Base-by-base conservation (phyloP, 495 filamentous ascomycete species). In the Saxophila tyrrhenica region DNA sequence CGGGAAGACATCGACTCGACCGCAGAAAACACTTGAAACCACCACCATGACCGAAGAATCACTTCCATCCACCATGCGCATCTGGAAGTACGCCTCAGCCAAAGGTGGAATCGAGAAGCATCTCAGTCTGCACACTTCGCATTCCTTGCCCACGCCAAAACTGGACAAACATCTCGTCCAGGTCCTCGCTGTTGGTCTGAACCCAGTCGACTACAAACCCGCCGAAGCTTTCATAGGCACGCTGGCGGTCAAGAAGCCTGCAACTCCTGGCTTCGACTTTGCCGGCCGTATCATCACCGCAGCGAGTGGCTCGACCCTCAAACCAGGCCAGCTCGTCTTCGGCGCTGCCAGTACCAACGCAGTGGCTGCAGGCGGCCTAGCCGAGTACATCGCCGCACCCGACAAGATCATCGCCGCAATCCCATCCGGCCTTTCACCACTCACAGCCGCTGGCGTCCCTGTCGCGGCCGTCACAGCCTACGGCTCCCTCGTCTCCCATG, bases 141-240 rank as follows among this genome's bases (percentile, higher is more conserved):
- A 73, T 25, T 51, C 71, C 2, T 57, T 77, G 22, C 72, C 77
- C 1, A 48, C 62, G 13, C 62, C 70, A 1, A 64, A 57, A 38
- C 57, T 66, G 13, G 64, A 73, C 54, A 66, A 79, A 55, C 53
- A 80, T 25, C 76, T 87, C 23, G 67, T 87, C 44, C 67, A 76
- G 46, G 76, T 86, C 5, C 61, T 78, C 48, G 64, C 72, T 48
- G 69, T 70, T 10, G 65, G 75, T 16, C 66, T 87, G 46, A 88
- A 88, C 67, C 84, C 85, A 2, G 77, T 78, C 25, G 85, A 88
- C 73, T 81, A 80, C 77, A 87, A 87, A 65, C 57, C 78, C 17
- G 73, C 80, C 19, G 80, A 85, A 57, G 55, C 81, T 45, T 22
- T 73, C 10, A 8, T 78, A 3, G 61, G 59, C 5, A 68, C 70